A percentile compares a stretch with the other conserved stretches of the same genome.
These are phyloP conservation scores for Fusarium sp. DNA, from an alignment of 2,329 filamentous ascomycete genomes.

Conservation along the genomic window DNA sequence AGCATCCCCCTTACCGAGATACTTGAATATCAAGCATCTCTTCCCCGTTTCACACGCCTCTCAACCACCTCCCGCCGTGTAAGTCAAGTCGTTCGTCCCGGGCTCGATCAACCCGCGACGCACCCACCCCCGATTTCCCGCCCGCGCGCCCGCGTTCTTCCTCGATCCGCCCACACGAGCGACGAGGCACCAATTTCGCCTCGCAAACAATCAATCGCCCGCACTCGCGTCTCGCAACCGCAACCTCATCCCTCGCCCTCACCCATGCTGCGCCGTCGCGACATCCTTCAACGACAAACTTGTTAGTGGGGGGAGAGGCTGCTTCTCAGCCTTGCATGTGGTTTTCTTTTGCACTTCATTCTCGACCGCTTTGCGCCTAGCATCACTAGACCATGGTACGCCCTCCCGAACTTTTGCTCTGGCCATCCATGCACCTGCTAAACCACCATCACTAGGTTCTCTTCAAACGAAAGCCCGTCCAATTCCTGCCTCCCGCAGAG, in stretches of 20 bases:
- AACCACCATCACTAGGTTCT: slow-evolving; percentile 69
- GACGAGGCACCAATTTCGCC: slow-evolving; percentile 24
- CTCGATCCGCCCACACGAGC: slow-evolving; percentile 28
- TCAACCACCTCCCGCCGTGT: slow-evolving; percentile 42
- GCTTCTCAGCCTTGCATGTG: slow-evolving; percentile 40
- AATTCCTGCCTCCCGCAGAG: slow-evolving; percentile 74
- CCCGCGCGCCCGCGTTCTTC: slow-evolving; percentile 36
- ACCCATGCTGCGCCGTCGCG: slow-evolving; percentile 36
- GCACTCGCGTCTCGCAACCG: slow-evolving; percentile 18
- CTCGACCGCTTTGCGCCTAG: slow-evolving; percentile 32
- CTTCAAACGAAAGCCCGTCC: slow-evolving; percentile 94
- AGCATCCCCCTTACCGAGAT: slow-evolving; percentile 1
- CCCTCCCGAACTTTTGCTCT: background rate
- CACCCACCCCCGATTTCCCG: slow-evolving; percentile 38
- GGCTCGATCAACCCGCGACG: slow-evolving; percentile 35
- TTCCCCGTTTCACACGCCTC: slow-evolving; percentile 30
- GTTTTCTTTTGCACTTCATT: slow-evolving; percentile 28
- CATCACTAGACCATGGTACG: slow-evolving; percentile 38
- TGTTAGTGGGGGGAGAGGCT: slow-evolving; percentile 44
- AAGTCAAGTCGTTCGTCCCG: slow-evolving; percentile 48
- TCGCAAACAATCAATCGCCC: slow-evolving; percentile 26
- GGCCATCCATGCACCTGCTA: slow-evolving; percentile 15
- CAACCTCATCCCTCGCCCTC: slow-evolving; percentile 13
- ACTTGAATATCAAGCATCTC: slow-evolving; percentile 19
- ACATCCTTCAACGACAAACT: slow-evolving; percentile 27